A percentile compares a stretch with the other conserved stretches of the same genome.
Conservation (phyloP, 2,329 filamentous ascomycete species). For the Neopestalotiopsis sp. region DNA sequence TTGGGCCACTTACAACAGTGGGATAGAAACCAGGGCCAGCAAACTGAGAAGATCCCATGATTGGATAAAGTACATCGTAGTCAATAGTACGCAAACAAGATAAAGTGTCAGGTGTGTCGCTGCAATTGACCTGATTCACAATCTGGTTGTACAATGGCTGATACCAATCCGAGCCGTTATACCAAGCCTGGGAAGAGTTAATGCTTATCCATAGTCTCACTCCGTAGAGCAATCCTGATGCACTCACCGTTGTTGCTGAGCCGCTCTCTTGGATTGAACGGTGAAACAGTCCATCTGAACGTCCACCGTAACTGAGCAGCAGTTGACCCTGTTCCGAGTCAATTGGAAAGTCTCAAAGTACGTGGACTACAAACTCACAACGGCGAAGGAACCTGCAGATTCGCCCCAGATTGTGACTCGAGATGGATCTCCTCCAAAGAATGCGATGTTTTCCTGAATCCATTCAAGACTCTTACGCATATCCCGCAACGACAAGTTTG, state of each 20-base stretch:
- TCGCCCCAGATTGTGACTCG: slow-evolving; percentile 37
- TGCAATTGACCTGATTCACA: slow-evolving; percentile 53
- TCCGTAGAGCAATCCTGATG: background rate
- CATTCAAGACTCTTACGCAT: slow-evolving; percentile 35
- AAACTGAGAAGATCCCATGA: slow-evolving; percentile 43
- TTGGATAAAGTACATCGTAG: slow-evolving; percentile 50
- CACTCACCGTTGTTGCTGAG: slow-evolving; percentile 34
- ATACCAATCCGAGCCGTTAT: slow-evolving; percentile 45
- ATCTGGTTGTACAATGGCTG: slow-evolving; percentile 55
- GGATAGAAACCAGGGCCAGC: slow-evolving; percentile 34
- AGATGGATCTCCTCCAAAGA: slow-evolving; percentile 33
- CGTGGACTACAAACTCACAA: slow-evolving; percentile 24
- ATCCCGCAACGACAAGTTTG: slow-evolving; percentile 33
- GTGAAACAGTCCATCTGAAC: slow-evolving; percentile 33
- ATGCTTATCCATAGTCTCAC: background rate
- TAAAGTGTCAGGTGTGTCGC: slow-evolving; percentile 48
- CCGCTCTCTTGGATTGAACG: slow-evolving; percentile 36
- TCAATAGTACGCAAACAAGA: slow-evolving; percentile 56
- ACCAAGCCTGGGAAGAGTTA: slow-evolving; percentile 27
- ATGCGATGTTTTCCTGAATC: slow-evolving; percentile 36
- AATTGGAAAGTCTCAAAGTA: background rate
- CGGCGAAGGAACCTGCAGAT: slow-evolving; percentile 37
- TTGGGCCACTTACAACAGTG: slow-evolving; percentile 31
- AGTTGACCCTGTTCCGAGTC: slow-evolving; percentile 32
- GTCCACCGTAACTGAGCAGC: slow-evolving; percentile 33